These are phyloP conservation scores for Pseudognaphalium luteoalbum DNA, from an alignment of 129 eudicot species.

Conservation along the genomic window DNA sequence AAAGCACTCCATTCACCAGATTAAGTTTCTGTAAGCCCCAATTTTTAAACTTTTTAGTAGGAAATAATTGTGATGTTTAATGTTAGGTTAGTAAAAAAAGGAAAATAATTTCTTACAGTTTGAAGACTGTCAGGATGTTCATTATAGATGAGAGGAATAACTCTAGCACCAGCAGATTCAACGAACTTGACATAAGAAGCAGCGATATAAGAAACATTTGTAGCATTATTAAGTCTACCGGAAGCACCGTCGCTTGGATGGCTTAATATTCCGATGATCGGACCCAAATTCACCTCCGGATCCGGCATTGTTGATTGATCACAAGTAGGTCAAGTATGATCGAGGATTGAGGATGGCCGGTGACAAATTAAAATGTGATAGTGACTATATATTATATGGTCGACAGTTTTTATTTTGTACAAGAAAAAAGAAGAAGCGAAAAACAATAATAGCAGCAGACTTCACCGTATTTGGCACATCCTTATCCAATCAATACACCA, in stretches of 20 bases:
- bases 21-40: not conserved
- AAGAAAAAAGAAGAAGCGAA: not conserved
- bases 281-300: constrained; percentile 62
- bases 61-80: not conserved
- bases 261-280: constrained; percentile 76
- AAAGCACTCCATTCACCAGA: constrained; percentile 81
- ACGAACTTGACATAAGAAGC: constrained; percentile 90
- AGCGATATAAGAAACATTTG: constrained; percentile 67
- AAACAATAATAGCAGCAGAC: not conserved
- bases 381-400: no score
- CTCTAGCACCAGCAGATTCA: constrained; percentile 91
- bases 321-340: not conserved
- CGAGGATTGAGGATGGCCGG: constrained; percentile 11
- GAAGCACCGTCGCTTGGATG: constrained; percentile 93
- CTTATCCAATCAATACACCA: no score
- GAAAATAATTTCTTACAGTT: constrained; percentile 28
- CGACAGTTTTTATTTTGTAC: no score
- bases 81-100: not conserved
- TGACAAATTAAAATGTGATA: not conserved
- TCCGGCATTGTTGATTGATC: constrained; percentile 34
- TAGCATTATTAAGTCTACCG: constrained; percentile 57
- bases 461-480: no score
- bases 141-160: constrained; percentile 70
- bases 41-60: no score
- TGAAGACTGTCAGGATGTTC: constrained; percentile 57